Percentiles rank a stretch among this genome's conserved stretches.
Evolutionary conservation across 2,329 filamentous ascomycete genomes (phyloP).

Genomic region (Aspergillus pseudotamarii): DNA sequence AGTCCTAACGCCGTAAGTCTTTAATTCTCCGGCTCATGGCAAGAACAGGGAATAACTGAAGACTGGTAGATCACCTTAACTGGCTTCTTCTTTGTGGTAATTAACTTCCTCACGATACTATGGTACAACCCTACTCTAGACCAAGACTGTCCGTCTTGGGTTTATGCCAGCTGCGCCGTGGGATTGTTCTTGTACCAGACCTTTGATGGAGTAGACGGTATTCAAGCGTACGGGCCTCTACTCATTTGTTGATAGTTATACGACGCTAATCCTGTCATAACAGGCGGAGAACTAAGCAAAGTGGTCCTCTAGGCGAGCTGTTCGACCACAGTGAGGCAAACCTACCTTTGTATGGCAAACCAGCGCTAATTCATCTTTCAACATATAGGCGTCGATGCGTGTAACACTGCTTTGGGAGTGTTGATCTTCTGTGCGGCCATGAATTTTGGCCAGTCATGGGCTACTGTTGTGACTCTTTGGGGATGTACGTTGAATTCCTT

Average conservation of each 20-base stretch:
- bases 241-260: conserved; percentile 6
- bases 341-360: neutral
- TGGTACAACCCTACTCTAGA: conserved; percentile 97
- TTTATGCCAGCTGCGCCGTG: conserved; percentile 87
- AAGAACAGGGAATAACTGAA: conserved; percentile 16
- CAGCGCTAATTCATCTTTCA: conserved; percentile 6
- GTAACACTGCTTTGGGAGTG: conserved; percentile 93
- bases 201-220: conserved; percentile 94
- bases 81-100: conserved; percentile 85
- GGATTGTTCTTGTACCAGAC: conserved; percentile 97
- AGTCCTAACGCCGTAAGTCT: conserved; percentile 54
- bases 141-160: conserved; percentile 90
- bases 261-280: conserved; percentile 8
- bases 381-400: conserved; percentile 73
- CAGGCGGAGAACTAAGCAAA: conserved; percentile 84
- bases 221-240: conserved; percentile 74
- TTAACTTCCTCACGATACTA: conserved; percentile 86
- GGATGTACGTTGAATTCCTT: conserved; percentile 61
- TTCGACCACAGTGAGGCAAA: conserved; percentile 79
- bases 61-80: conserved; percentile 73
- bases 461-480: conserved; percentile 80
- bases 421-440: conserved; percentile 89
- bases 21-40: conserved; percentile 8
- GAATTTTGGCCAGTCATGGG: conserved; percentile 92
- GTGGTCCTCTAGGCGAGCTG: conserved; percentile 89